These are phyloP conservation scores for Didymella exigua DNA, from an alignment of 2,329 filamentous ascomycete genomes.

Conservation along the genomic window DNA sequence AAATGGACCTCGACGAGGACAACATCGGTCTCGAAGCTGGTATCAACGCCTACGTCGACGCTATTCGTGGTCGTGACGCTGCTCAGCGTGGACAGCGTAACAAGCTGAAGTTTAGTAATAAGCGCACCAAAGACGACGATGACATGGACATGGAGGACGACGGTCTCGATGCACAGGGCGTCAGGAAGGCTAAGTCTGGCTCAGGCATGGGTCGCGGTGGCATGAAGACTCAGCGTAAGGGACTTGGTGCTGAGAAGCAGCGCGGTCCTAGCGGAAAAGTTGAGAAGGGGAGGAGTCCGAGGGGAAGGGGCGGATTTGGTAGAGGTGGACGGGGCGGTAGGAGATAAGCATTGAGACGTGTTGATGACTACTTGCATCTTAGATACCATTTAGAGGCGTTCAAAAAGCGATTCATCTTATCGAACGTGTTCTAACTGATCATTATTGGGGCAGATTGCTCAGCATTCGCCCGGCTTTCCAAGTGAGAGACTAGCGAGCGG, in stretches of 20 bases:
- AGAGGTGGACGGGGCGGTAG: slow-evolving; percentile 6
- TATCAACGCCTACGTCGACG: slow-evolving; percentile 67
- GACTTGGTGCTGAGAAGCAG: slow-evolving; percentile 46
- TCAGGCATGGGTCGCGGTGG: slow-evolving; percentile 37
- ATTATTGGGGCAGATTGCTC: no score
- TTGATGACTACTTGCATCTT: slow-evolving; percentile 16
- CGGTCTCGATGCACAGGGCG: slow-evolving; percentile 43
- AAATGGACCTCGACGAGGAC: slow-evolving; percentile 64
- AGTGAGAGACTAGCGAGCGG: no score
- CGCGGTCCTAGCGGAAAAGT: slow-evolving; percentile 30
- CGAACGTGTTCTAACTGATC: no score
- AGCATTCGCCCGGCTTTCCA: no score
- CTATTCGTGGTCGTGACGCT: slow-evolving; percentile 65
- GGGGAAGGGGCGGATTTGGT: slow-evolving; percentile 18
- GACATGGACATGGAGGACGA: slow-evolving; percentile 56
- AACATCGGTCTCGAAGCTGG: slow-evolving; percentile 54
- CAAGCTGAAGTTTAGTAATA: slow-evolving; percentile 65
- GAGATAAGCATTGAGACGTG: background rate
- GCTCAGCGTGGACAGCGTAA: slow-evolving; percentile 64
- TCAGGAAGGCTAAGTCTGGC: slow-evolving; percentile 46
- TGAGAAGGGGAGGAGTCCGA: slow-evolving; percentile 27
- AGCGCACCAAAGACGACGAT: slow-evolving; percentile 50
- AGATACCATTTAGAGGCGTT: slow-evolving; percentile 20
- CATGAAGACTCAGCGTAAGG: slow-evolving; percentile 39
- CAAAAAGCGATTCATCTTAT: background rate